Base-by-base conservation (phyloP, 441 rosid species). In the Adansonia madagascariensis region DNA sequence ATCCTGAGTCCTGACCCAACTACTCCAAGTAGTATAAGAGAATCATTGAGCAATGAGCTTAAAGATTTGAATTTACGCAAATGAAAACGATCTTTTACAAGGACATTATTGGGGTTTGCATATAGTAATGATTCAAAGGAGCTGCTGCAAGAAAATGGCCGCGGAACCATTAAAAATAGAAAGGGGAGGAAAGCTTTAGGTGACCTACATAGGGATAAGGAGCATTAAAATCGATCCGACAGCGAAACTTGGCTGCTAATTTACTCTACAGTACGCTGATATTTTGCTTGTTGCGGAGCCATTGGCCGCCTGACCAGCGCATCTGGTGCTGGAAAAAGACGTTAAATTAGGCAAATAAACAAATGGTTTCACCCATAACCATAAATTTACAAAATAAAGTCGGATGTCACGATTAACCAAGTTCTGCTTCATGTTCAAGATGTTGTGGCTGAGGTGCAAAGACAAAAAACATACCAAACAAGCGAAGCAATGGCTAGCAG, bases 141-240 rank as follows among this genome's bases (percentile, higher is more conserved):
- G 3, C 55, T 6, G 1, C 10, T 69, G 24, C 41, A 12, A 11
- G 56, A 69, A 69, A 47, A 69, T 22, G 24, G 46, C 57, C 31
- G 2, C 73, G 9, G 2, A 47, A 6, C 52, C 22, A 18, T 9
- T 3, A 65, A 43, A 17, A 66, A 12, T 27, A 62, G 9, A 64
- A 65, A 17, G 3, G 9, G 12, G 11, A 8, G 27, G 76, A 70
- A 52, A 78, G 82, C 62, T 43, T 56, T 66, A 49, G 77, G 77
- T 82, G 22, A 79, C 84, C 88, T 61, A 79, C 72, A 52, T 14
- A 53, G 50, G 15, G 67, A 3, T 20, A 9, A 41, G 1, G 6
- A 9, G 10, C 14, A 8, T 6, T 65, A 70, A 22, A 8, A 56
- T 15, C 31, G 43, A 5, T 39, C 43, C 43, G 6, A 46, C 50